Evolutionary conservation across 352 stramenopile genomes (phyloP).

Genomic region (Phytophthora fragariae): DNA sequence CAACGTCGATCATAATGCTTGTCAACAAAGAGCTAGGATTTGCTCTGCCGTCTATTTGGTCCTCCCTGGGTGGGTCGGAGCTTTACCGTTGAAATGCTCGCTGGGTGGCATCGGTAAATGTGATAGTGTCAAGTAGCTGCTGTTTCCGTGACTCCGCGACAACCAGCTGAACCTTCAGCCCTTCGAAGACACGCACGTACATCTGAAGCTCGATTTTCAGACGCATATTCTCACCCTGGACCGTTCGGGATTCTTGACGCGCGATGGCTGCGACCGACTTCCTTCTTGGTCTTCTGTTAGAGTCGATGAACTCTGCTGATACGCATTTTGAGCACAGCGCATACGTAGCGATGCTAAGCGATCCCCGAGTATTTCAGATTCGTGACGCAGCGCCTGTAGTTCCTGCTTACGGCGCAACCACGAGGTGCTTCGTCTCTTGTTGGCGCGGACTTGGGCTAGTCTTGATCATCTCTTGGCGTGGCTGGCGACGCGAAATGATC

Average conservation of each 20-base stretch:
- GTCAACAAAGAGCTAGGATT: constrained; percentile 3
- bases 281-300: constrained; percentile 10
- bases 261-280: constrained; percentile 24
- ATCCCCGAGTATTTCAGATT: constrained; percentile 2
- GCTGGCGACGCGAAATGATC: neutral
- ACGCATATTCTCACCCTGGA: constrained; percentile 14
- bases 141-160: constrained; percentile 1
- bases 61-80: constrained; percentile 18
- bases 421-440: constrained; percentile 14
- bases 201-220: constrained; percentile 18
- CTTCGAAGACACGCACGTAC: constrained; percentile 3
- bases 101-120: neutral
- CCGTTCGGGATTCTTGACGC: constrained; percentile 9
- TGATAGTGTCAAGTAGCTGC: neutral
- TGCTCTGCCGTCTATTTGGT: neutral
- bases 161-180: constrained; percentile 11
- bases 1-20: constrained; percentile 29
- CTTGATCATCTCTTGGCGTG: constrained; percentile 1
- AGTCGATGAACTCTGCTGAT: neutral
- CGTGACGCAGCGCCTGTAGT: constrained; percentile 6
- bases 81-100: constrained; percentile 22
- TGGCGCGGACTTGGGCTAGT: neutral
- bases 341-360: constrained; percentile 4
- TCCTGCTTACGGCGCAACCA: constrained; percentile 28
- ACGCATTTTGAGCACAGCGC: neutral